phyloP scores from a whole-genome alignment of 805 yeast genomes.

The Clavispora phyllophila region DNA sequence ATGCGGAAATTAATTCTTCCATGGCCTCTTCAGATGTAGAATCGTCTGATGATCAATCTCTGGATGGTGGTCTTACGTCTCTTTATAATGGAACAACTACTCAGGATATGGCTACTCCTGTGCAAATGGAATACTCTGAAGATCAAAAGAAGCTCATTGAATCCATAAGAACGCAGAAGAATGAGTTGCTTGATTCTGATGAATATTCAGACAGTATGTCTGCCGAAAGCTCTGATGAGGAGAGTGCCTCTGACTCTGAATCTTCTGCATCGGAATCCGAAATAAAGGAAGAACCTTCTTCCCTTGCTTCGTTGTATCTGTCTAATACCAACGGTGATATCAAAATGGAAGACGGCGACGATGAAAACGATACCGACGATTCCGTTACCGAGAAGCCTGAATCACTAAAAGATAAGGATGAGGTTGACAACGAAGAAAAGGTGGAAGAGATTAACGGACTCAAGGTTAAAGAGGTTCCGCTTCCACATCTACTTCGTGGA shows the following conservation, averaged over 20 bases:
- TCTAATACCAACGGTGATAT: constrained; percentile 2
- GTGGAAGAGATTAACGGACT: constrained; percentile 38
- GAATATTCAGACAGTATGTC: constrained; percentile 16
- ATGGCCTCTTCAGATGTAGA: constrained; percentile 6
- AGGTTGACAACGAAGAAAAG: constrained; percentile 9
- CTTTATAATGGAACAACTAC: constrained; percentile 23
- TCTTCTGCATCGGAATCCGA: not conserved
- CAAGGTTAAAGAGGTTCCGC: constrained; percentile 59
- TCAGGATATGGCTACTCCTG: not conserved
- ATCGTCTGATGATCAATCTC: constrained; percentile 5
- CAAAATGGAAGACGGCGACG: constrained; percentile 9
- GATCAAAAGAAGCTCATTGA: constrained; percentile 29
- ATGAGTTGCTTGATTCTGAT: constrained; percentile 16
- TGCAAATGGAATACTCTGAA: constrained; percentile 25
- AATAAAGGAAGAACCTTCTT: not conserved
- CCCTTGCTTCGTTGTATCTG: constrained; percentile 3
- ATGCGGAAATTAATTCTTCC: constrained; percentile 39
- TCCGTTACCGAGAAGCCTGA: not conserved
- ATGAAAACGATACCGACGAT: not conserved
- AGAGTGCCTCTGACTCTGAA: constrained; percentile 3
- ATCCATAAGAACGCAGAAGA: constrained; percentile 7
- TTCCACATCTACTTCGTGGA: constrained; percentile 76
- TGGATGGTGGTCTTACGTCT: constrained; percentile 21
- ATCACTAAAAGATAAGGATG: constrained; percentile 5
- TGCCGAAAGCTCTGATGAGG: constrained; percentile 11